Evolutionary conservation across 108 stramenopile species (phyloP).

Genomic region (Epithemia pelagica): DNA sequence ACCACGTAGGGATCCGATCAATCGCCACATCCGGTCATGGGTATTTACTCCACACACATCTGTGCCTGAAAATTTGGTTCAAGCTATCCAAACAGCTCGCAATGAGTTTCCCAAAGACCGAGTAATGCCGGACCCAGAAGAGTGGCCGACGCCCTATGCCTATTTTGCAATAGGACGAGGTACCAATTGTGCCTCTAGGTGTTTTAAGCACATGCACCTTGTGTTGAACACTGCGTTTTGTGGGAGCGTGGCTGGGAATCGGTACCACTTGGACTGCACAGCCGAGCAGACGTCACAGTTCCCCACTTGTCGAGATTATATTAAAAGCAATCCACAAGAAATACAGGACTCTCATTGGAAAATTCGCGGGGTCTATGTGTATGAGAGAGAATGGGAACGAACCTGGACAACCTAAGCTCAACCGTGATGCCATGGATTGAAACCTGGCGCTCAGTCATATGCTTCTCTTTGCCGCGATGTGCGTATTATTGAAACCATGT

Average conservation of each 20-base stretch:
- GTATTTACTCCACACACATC: slow-evolving; percentile 70
- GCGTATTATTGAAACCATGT: no score
- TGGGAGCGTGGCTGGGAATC: slow-evolving; percentile 79
- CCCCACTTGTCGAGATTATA: slow-evolving; percentile 66
- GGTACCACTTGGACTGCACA: slow-evolving; percentile 72
- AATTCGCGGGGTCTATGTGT: slow-evolving; percentile 81
- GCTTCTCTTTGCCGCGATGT: no score
- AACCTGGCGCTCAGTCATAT: no score
- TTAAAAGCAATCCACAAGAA: slow-evolving; percentile 68
- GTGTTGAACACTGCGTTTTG: slow-evolving; percentile 88
- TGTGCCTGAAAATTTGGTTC: slow-evolving; percentile 63
- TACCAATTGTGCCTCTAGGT: slow-evolving; percentile 62
- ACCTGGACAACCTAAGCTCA: slow-evolving; percentile 11
- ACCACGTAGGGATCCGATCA: slow-evolving; percentile 55
- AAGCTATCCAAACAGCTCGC: slow-evolving; percentile 51
- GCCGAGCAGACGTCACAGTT: slow-evolving; percentile 42
- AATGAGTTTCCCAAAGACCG: slow-evolving; percentile 25
- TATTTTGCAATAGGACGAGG: slow-evolving; percentile 77
- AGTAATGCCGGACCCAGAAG: slow-evolving; percentile 70
- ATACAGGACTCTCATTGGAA: slow-evolving; percentile 83
- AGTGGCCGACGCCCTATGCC: slow-evolving; percentile 81
- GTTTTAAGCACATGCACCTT: slow-evolving; percentile 82
- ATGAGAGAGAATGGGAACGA: slow-evolving; percentile 61
- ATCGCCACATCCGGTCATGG: slow-evolving; percentile 82
- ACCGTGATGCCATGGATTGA: no score